Evolutionary conservation across 2,329 filamentous ascomycete species (phyloP).

Genomic region (Venturia nashicola): DNA sequence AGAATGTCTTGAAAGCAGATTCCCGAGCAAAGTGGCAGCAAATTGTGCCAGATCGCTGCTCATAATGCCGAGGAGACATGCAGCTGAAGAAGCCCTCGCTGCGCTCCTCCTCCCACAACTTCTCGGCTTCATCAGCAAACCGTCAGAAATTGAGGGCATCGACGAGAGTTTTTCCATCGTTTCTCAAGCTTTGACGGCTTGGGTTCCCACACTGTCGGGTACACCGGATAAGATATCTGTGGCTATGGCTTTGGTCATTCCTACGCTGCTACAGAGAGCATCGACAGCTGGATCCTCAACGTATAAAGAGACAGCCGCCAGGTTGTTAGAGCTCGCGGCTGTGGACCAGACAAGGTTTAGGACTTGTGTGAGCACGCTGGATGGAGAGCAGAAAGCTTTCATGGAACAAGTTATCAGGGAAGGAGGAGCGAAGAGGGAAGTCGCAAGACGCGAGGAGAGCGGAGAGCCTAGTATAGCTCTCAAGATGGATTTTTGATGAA

Average conservation of each 20-base stretch:
- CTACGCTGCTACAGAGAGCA: slow-evolving; percentile 62
- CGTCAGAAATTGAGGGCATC: slow-evolving; percentile 58
- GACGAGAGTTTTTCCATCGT: slow-evolving; percentile 62
- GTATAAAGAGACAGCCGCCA: slow-evolving; percentile 61
- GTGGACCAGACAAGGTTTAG: slow-evolving; percentile 63
- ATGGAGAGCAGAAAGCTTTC: slow-evolving; percentile 55
- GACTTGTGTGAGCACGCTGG: slow-evolving; percentile 59
- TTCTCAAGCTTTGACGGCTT: slow-evolving; percentile 63
- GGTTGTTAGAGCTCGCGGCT: slow-evolving; percentile 71
- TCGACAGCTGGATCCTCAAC: slow-evolving; percentile 44
- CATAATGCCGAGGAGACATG: slow-evolving; percentile 38
- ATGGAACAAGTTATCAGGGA: slow-evolving; percentile 66
- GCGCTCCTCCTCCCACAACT: slow-evolving; percentile 64
- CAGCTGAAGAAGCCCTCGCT: slow-evolving; percentile 60
- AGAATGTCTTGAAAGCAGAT: slow-evolving; percentile 69
- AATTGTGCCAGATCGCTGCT: slow-evolving; percentile 81
- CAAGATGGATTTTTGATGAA: slow-evolving; percentile 68
- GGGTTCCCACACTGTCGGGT: slow-evolving; percentile 37
- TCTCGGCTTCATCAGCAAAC: slow-evolving; percentile 47
- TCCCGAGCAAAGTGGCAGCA: slow-evolving; percentile 80
- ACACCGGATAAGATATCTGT: slow-evolving; percentile 33
- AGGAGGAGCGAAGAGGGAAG: slow-evolving; percentile 29
- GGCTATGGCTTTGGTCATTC: slow-evolving; percentile 65
- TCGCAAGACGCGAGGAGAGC: slow-evolving; percentile 40
- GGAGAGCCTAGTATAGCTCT: slow-evolving; percentile 72